Evolutionary conservation across 176 grass and related monocot species (phyloP), one percentile per base, ranked within the genome.

Genomic region (Oryza meyeriana): DNA sequence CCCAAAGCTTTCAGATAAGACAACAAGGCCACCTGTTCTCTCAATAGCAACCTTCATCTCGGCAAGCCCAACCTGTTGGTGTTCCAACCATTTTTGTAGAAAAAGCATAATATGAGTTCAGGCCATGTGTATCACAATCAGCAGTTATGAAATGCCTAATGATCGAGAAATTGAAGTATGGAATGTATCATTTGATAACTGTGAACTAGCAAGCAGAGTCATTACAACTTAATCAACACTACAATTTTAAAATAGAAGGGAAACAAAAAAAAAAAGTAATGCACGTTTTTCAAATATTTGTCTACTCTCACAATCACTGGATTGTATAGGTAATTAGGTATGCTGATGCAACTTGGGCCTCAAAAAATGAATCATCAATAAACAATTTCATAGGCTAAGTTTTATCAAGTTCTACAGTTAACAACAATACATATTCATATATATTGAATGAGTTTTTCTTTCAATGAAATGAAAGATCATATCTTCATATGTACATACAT

Each of bases 11-110:
- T 99, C 96, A 82, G 96, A 92, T 33, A 99, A 84, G 72, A 99
- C 93, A 74, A 99, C 96, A 84, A 99, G 93, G 13, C 96, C 96
- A 80, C 96, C 93, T 65, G 96, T 99, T 93, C 96, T 93, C 86
- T 99, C 96, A 78, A 99, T 92, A 47, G 85, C 84, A 77, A 95
- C 87, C 88, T 99, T 99, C 93, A 99, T 99, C 87, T 99, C 96
- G 1, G 96, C 93, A 83, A 95, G 76, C 39, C 96, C 96, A 74
- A 99, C 93, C 96, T 99, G 77, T 57, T 68, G 20, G 59, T 41
- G 39, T 85, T 79, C 28, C 64, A 89, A 82, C 82, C 41, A 85
- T 62, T 33, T 59, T 59, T 59, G n/a, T 59, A 32, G 22, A 47
- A 31, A 64, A 74, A 41, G 20, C 22, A 80, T 10, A 85, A 78